Percentiles rank a stretch among this genome's conserved stretches.
phyloP scores from a whole-genome alignment of 768 basidiomycete genomes.

The Leccinum fibrillosum region DNA sequence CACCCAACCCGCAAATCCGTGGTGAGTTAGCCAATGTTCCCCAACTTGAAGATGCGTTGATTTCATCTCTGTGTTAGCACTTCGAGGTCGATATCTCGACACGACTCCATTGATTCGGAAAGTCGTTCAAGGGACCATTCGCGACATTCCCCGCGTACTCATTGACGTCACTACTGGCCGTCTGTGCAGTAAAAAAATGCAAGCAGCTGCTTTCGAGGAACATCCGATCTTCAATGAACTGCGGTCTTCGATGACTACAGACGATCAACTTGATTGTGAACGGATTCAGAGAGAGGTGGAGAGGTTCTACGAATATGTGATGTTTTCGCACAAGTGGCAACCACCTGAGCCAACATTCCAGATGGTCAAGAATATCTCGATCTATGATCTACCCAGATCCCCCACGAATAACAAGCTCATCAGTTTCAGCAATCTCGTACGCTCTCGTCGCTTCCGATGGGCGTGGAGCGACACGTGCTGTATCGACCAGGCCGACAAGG shows the following conservation, averaged over 20 bases:
- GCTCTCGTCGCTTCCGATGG: background rate
- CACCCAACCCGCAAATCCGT: background rate
- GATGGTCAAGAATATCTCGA: background rate
- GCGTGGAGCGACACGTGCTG: background rate
- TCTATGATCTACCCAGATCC: background rate
- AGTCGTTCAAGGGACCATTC: background rate
- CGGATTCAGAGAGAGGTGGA: background rate
- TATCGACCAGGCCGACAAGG: background rate
- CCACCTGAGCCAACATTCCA: background rate
- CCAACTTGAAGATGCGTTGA: too few relatives aligned
- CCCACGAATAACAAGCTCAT: background rate
- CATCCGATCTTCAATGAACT: background rate
- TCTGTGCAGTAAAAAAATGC: background rate
- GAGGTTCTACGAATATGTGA: background rate
- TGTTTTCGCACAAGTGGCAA: background rate
- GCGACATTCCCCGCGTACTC: background rate
- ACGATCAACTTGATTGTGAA: background rate
- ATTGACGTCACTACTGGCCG: background rate
- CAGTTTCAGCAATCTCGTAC: background rate
- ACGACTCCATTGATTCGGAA: background rate
- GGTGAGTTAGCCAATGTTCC: background rate
- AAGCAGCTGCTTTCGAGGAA: background rate
- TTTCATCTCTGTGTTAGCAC: background rate
- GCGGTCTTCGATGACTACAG: background rate
- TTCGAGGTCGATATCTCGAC: background rate